Evolutionary conservation across 2,329 filamentous ascomycete genomes (phyloP).

Genomic region (Dendrostoma leiphaemia): DNA sequence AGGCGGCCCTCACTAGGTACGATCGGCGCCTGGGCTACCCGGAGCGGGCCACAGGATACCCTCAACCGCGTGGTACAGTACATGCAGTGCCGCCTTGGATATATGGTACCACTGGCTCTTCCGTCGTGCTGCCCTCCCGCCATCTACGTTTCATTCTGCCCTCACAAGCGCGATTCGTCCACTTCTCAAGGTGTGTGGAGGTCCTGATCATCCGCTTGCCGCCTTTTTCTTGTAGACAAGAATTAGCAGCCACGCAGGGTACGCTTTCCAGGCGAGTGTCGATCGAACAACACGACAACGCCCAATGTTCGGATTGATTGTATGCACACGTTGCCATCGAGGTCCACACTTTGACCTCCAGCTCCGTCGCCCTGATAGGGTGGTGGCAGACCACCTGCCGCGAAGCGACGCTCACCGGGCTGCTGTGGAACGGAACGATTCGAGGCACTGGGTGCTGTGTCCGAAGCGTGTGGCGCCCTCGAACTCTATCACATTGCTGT

Average conservation of each 20-base stretch:
- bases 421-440: not conserved
- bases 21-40: conserved; percentile 4
- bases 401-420: conserved; percentile 7
- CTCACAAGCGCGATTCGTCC: too few relatives aligned
- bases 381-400: conserved; percentile 4
- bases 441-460: not conserved
- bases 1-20: not conserved
- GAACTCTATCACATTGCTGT: not conserved
- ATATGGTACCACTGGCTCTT: conserved; percentile 1
- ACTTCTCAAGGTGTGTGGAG: too few relatives aligned
- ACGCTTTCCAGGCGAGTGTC: not conserved
- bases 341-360: not conserved
- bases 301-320: not conserved
- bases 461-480: not conserved
- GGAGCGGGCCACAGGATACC: conserved; percentile 1
- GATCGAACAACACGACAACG: not conserved
- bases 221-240: too few relatives aligned
- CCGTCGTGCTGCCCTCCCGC: not conserved
- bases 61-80: too few relatives aligned
- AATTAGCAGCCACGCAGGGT: not conserved
- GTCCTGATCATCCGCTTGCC: too few relatives aligned
- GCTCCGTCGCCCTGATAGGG: conserved; percentile 1
- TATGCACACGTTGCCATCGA: not conserved
- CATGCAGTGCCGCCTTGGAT: too few relatives aligned
- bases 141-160: not conserved